Base-by-base conservation (phyloP, 306 rosid species). In the Sphenostylis stenocarpa region DNA sequence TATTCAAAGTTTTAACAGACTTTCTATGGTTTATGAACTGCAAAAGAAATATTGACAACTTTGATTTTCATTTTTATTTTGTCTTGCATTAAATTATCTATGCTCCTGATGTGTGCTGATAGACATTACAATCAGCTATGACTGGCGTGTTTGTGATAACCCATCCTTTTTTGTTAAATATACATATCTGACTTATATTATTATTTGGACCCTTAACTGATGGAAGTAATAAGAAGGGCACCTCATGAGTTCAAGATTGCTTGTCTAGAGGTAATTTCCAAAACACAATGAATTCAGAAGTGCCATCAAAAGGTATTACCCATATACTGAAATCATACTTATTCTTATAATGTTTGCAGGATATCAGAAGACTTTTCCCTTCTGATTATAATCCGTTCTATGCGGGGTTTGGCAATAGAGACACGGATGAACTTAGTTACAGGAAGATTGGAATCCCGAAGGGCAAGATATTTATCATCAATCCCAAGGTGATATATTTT, bases 181-280 rank as follows among this genome's bases (percentile, higher is more conserved):
- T 56, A 3, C 2, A 28, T 29, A 58, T 58, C 67, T 62, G 15
- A 62, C 45, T n/a, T 62, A 33, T 33, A 8, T 63, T 78, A 23
- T 78, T 71, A 66, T 75, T 73, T 3, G 60, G 36, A 2, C 48
- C 61, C 34, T 71, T 76, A 29, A n/a, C 63, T 79, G 58, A 78
- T 84, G 70, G 70, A 85, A 92, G 99, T 95, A 23, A 91, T 95
- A 81, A 86, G 99, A 90, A 88, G 99, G 88, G 97, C 98, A 60
- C 98, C 97, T 11, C 97, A 95, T 26, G 98, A 95, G 82, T 95
- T 95, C 88, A 95, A 95, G 90, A 95, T 95, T 58, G 97, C 97
- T 20, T 95, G 99, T 83, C 85, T 95, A 81, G 97, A 95, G 97
- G 99, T 95, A 87, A 84, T 31, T 77, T 2, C 47, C 19, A 15